These are phyloP conservation scores for Scleroderma bovista DNA, from an alignment of 768 basidiomycete species.

Conservation along the genomic window DNA sequence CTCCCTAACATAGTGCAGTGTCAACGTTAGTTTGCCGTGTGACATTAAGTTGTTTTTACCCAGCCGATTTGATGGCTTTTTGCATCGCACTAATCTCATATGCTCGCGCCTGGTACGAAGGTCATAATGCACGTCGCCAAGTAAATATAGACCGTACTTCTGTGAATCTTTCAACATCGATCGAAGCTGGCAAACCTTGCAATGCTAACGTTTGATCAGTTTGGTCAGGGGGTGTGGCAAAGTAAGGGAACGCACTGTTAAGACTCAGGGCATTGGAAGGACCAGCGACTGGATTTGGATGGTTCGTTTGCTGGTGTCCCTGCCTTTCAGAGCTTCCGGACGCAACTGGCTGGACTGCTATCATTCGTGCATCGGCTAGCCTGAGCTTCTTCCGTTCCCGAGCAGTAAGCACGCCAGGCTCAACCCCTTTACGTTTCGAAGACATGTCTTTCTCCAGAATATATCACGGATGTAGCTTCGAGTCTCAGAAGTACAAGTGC, in stretches of 20 bases:
- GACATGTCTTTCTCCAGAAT: conserved; percentile 33
- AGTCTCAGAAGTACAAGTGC: too few relatives aligned
- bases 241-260: conserved; percentile 33
- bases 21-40: not conserved
- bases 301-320: conserved; percentile 3
- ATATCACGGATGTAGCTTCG: not conserved
- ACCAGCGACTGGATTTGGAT: conserved; percentile 29
- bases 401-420: conserved; percentile 23
- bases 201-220: conserved; percentile 36
- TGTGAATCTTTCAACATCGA: conserved; percentile 87
- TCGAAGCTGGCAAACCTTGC: conserved; percentile 57
- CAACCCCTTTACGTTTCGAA: conserved; percentile 37
- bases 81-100: conserved; percentile 94
- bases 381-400: conserved; percentile 69
- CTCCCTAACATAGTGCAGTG: conserved; percentile 35
- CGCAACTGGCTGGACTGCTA: conserved; percentile 48
- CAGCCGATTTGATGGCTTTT: conserved; percentile 73
- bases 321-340: conserved; percentile 6
- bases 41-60: conserved; percentile 38
- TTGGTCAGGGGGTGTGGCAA: not conserved
- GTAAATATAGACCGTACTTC: conserved; percentile 45
- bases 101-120: conserved; percentile 57
- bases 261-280: conserved; percentile 37
- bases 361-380: conserved; percentile 56
- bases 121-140: conserved; percentile 1